Evolutionary conservation across 148 eudicot genomes (phyloP).

Genomic region (Bassia scoparia): DNA sequence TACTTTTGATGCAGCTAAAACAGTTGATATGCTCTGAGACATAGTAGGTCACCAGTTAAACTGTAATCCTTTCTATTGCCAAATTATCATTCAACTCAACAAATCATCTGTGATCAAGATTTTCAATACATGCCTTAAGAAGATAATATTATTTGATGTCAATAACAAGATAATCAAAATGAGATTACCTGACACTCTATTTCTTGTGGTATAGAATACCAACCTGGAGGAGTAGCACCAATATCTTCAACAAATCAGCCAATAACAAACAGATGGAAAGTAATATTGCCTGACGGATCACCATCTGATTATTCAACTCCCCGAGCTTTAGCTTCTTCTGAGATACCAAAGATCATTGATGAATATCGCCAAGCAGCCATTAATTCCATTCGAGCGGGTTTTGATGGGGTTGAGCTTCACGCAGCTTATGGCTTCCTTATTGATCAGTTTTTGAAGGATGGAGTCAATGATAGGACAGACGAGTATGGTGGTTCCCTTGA

Average conservation of each 20-base stretch:
- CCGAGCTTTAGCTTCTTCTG: conserved; percentile 43
- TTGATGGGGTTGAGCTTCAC: conserved; percentile 81
- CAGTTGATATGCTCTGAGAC: background rate
- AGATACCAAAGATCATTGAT: conserved; percentile 46
- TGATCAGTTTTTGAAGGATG: conserved; percentile 82
- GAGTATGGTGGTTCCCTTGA: conserved; percentile 69
- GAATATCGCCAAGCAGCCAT: conserved; percentile 70
- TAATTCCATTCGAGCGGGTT: conserved; percentile 86
- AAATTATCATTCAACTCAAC: background rate
- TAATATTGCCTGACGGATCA: conserved; percentile 64
- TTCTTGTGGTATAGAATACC: conserved; percentile 46
- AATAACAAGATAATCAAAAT: background rate
- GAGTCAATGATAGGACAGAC: conserved; percentile 67
- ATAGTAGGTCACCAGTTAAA: background rate
- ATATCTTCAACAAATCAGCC: conserved; percentile 74
- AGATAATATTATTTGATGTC: background rate
- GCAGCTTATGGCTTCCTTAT: conserved; percentile 83
- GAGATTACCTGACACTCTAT: conserved; percentile 7
- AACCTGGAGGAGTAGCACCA: conserved; percentile 57
- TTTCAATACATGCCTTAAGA: background rate
- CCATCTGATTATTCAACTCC: conserved; percentile 51
- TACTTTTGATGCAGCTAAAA: background rate
- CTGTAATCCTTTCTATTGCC: background rate
- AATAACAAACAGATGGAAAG: conserved; percentile 67
- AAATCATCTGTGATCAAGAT: background rate